Base-by-base conservation (phyloP, 2,329 filamentous ascomycete species). In the Teratosphaeriaceae sp. region DNA sequence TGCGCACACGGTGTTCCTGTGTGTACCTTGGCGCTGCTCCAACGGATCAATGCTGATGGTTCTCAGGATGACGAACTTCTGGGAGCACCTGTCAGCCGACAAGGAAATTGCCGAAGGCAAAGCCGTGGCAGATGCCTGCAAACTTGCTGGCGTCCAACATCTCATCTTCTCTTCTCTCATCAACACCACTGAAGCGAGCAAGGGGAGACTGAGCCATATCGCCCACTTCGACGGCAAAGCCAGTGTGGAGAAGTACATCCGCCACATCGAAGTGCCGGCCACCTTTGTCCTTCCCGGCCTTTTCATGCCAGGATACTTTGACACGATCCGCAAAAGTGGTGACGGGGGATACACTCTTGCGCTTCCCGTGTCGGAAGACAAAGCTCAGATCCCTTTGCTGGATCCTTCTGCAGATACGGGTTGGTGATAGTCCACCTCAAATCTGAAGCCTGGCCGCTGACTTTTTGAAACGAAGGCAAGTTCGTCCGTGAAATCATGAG, bases 1-100 rank as follows among this genome's bases (percentile, higher is more conserved):
- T 27, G 62, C 73, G 1, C 55, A 70, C 35, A 69, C 69, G 13
- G 72, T 75, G 29, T 79, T 71, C 52, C 68, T 62, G n/a, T 24
- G 66, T 76, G 11, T n/a, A n/a, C n/a, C n/a, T n/a, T n/a, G n/a
- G n/a, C n/a, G n/a, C n/a, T n/a, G n/a, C n/a, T n/a, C n/a, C n/a
- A n/a, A n/a, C n/a, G n/a, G n/a, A n/a, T n/a, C n/a, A n/a, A n/a
- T n/a, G n/a, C n/a, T n/a, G n/a, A n/a, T n/a, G n/a, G 24, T 8
- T 13, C 13, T 27, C 24, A 8, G 24, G 24, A 9, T 34, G 30
- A 78, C 75, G 23, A 72, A 75, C 59, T 75, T 55, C 59, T 75
- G 72, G 72, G 68, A 71, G 29, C 24, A 49, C 19, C 41, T 55
- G 45, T 50, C 58, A 24, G 52, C 62, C 3, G 54, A 62, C 18